Evolutionary conservation across 2,329 filamentous ascomycete species (phyloP).

Genomic region (Trichoderma sp.): DNA sequence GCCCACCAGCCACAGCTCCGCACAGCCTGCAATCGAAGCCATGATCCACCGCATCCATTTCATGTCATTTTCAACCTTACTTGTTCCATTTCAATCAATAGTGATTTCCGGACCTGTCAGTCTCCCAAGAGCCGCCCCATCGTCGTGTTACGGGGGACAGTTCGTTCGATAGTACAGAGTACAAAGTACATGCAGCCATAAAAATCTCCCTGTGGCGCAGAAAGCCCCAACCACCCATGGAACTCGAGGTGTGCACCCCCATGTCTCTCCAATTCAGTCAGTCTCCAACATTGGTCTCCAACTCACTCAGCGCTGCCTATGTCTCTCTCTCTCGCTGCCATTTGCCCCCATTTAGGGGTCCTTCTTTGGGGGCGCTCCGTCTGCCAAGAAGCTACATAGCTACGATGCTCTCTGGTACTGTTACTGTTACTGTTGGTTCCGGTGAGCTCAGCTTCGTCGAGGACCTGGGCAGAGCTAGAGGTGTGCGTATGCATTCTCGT

Average conservation of each 20-base stretch:
- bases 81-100: background rate
- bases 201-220: constrained; percentile 1
- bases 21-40: background rate
- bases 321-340: background rate
- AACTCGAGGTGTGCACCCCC: background rate
- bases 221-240: background rate
- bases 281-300: background rate
- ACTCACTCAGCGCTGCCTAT: background rate
- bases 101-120: background rate
- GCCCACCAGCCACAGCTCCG: background rate
- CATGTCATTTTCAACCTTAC: background rate
- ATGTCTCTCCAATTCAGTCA: background rate
- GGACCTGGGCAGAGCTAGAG: background rate
- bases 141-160: background rate
- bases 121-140: background rate
- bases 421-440: background rate
- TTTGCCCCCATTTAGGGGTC: background rate
- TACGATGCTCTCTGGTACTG: background rate
- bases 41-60: background rate
- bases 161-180: background rate
- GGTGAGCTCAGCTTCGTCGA: background rate
- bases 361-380: background rate
- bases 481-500: background rate
- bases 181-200: background rate
- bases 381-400: background rate